Conservation (phyloP, 1,284 basidiomycete species). For the Schizophyllum commune region DNA sequence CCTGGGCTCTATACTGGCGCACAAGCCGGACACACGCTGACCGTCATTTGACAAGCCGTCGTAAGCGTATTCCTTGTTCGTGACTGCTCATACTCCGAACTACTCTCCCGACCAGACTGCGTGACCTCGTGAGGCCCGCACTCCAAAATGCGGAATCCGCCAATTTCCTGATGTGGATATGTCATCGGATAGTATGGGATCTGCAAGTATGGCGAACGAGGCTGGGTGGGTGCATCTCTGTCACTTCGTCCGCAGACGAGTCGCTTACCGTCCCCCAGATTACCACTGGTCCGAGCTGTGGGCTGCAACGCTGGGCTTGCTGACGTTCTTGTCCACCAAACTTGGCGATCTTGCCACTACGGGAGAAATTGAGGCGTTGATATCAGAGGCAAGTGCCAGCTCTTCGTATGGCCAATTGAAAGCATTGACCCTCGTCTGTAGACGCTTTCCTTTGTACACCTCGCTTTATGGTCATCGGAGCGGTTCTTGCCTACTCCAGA, state of each 20-base stretch:
- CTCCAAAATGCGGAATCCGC: too few species aligned
- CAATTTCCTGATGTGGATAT: too few species aligned
- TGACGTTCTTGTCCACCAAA: constrained; percentile 47
- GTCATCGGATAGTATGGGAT: constrained; percentile 46
- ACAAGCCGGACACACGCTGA: too few species aligned
- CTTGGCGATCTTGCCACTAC: constrained; percentile 40
- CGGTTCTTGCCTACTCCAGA: constrained; percentile 41
- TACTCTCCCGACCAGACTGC: too few species aligned
- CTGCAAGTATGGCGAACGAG: constrained; percentile 42
- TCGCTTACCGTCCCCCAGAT: constrained; percentile 25
- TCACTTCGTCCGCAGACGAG: background rate
- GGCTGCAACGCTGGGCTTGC: constrained; percentile 42
- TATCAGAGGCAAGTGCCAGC: constrained; percentile 39
- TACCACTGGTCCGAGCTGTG: constrained; percentile 62
- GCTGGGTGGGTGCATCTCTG: constrained; percentile 31
- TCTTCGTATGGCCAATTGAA: background rate
- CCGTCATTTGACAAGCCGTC: too few species aligned
- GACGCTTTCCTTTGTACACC: constrained; percentile 43
- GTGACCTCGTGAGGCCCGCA: too few species aligned
- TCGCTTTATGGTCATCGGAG: constrained; percentile 42
- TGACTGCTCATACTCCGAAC: too few species aligned
- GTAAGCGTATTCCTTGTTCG: too few species aligned
- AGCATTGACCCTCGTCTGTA: constrained; percentile 14
- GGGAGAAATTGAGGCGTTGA: constrained; percentile 40
- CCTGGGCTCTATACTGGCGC: too few species aligned